Conservation (phyloP, 2,329 filamentous ascomycete species). For the Lachnellula subtilissima region DNA sequence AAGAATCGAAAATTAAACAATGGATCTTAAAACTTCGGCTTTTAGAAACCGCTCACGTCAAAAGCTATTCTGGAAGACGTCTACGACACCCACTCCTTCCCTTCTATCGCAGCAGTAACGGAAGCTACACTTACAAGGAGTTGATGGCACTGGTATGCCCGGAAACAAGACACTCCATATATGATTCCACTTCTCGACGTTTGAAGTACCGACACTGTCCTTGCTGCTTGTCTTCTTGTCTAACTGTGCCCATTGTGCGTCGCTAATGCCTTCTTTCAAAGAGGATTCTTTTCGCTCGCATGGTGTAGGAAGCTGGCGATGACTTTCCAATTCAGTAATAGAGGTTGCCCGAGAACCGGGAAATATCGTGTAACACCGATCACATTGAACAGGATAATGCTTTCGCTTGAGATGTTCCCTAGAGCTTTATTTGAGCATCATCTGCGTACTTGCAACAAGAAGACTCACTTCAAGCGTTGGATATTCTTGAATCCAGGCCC, state of each 20-base stretch:
- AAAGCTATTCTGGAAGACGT: too few relatives aligned
- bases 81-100: neutral
- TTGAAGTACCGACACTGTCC: neutral
- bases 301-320: constrained; percentile 4
- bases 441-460: neutral
- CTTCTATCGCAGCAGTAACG: neutral
- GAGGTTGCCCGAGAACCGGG: neutral
- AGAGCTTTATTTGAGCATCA: neutral
- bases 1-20: neutral
- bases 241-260: constrained; percentile 9
- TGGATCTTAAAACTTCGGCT: too few relatives aligned
- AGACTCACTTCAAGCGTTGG: constrained; percentile 7
- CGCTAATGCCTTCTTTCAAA: constrained; percentile 12
- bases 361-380: constrained; percentile 8
- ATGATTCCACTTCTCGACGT: neutral
- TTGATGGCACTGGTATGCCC: neutral
- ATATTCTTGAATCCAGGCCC: constrained; percentile 10
- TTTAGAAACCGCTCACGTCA: too few relatives aligned
- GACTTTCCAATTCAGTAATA: constrained; percentile 1
- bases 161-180: constrained; percentile 1
- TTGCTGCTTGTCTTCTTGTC: constrained; percentile 10
- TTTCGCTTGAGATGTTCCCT: constrained; percentile 13
- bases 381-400: constrained; percentile 12
- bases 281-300: neutral
- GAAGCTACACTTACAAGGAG: neutral